Conservation (phyloP, 805 yeast genomes). For the Kodamaea sagamina region DNA sequence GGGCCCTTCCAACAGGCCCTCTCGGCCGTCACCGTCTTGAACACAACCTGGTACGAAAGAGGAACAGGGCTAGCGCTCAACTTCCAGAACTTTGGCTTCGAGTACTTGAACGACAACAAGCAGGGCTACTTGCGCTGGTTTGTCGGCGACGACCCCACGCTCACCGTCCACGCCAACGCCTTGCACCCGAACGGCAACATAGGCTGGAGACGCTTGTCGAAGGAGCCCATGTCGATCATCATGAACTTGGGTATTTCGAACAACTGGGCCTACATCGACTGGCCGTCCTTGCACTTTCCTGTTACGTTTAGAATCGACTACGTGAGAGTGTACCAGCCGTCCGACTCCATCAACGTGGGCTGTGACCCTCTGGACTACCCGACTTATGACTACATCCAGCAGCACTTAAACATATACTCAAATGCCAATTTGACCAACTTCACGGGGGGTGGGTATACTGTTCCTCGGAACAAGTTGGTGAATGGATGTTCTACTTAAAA, state of each 20-base stretch:
- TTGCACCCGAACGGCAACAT: conserved; percentile 90
- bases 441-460: conserved; percentile 66
- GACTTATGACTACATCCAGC: conserved; percentile 76
- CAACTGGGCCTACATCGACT: conserved; percentile 91
- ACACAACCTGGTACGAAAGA: conserved; percentile 78
- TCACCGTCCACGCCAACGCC: conserved; percentile 70
- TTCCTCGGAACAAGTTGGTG: conserved; percentile 42
- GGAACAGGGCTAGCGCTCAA: conserved; percentile 48
- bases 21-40: conserved; percentile 79
- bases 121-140: conserved; percentile 84
- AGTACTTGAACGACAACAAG: conserved; percentile 68
- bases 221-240: conserved; percentile 91
- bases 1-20: conserved; percentile 95
- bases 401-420: conserved; percentile 67
- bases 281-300: conserved; percentile 83
- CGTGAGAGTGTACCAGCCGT: conserved; percentile 88
- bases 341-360: conserved; percentile 55
- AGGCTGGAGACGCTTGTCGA: conserved; percentile 76
- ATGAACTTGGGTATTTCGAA: conserved; percentile 88
- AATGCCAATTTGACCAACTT: conserved; percentile 73
- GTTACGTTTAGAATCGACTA: conserved; percentile 74
- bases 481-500: conserved; percentile 11
- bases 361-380: conserved; percentile 90
- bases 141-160: conserved; percentile 79
- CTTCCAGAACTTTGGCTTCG: conserved; percentile 77